These are phyloP conservation scores for Plantago major DNA, from an alignment of 257 asterid genomes.

Conservation along the genomic window DNA sequence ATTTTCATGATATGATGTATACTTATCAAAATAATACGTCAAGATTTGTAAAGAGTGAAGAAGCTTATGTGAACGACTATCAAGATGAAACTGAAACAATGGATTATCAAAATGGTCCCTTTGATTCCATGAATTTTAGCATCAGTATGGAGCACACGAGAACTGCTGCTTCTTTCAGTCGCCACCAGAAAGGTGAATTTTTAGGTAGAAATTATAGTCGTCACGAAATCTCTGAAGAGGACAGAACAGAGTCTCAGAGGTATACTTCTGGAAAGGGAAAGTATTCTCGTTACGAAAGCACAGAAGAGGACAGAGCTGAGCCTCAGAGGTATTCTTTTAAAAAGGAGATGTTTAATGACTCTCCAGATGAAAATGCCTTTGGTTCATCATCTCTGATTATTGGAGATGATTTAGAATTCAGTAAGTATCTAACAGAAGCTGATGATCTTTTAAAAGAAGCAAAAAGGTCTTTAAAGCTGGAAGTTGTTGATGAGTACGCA, in stretches of 20 bases:
- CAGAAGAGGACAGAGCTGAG: background rate
- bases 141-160: slow-evolving; percentile 39
- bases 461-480: slow-evolving; percentile 40
- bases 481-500: slow-evolving; percentile 38
- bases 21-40: slow-evolving; percentile 40
- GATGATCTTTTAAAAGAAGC: slow-evolving; percentile 59
- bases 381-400: slow-evolving; percentile 29
- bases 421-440: slow-evolving; percentile 62
- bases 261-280: slow-evolving; percentile 28
- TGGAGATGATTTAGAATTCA: slow-evolving; percentile 53
- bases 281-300: background rate
- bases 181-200: slow-evolving; percentile 25
- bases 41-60: slow-evolving; percentile 33
- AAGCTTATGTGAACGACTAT: slow-evolving; percentile 34
- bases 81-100: slow-evolving; percentile 39
- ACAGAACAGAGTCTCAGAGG: slow-evolving; percentile 32
- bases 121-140: slow-evolving; percentile 56
- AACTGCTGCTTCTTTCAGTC: slow-evolving; percentile 31
- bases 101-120: slow-evolving; percentile 35
- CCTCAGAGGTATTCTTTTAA: background rate
- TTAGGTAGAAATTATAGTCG: slow-evolving; percentile 24
- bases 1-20: slow-evolving; percentile 33
- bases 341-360: slow-evolving; percentile 21
- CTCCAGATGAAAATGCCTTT: slow-evolving; percentile 23
- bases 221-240: slow-evolving; percentile 31